Evolutionary conservation across 2,329 filamentous ascomycete genomes (phyloP), one percentile per base, ranked within the genome.

Genomic region (Verticillium nonalfalfae): DNA sequence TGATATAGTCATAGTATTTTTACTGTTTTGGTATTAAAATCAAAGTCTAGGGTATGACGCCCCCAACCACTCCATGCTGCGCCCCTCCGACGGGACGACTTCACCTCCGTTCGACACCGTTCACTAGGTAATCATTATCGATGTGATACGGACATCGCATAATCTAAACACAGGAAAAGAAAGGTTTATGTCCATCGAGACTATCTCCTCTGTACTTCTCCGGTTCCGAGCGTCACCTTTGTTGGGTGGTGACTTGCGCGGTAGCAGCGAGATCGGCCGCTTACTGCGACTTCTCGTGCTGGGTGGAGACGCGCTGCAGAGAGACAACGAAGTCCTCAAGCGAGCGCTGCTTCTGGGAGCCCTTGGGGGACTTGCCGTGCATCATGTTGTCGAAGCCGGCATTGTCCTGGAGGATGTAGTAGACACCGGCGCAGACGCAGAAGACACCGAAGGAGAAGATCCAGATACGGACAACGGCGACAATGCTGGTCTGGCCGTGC

Each of bases 321-420:
- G 90, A 93, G 73, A 96, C 90, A 75, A 95, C 90, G 72, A 96
- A 96, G 80, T 96, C 91, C 81, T 96, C 92, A 66, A 94, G 83
- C 56, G 88, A 91, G 69, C 91, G 85, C 79, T 94, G 90, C 84
- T 91, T 93, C 77, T 88, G 84, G 78, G 86, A 89, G 76, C 88
- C 87, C 83, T 93, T 92, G 67, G 86, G 86, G 65, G 87, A 90
- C 81, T 93, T 93, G 73, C 91, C 91, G 79, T 96, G 91, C 90
- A 96, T 95, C 66, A 96, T 82, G 80, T 95, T 94, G 78, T 96
- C 90, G 76, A 96, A 96, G 65, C 89, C 88, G 64, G 84, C 78
- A 71, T 87, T 92, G 74, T 90, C 90, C 75, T 94, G 88, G 72
- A 96, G 85, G 71, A 95, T 83, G 80, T 93, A 93, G 76, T 79